These are phyloP conservation scores for Clathrus columnatus DNA, from an alignment of 768 basidiomycete species.

Conservation along the genomic window DNA sequence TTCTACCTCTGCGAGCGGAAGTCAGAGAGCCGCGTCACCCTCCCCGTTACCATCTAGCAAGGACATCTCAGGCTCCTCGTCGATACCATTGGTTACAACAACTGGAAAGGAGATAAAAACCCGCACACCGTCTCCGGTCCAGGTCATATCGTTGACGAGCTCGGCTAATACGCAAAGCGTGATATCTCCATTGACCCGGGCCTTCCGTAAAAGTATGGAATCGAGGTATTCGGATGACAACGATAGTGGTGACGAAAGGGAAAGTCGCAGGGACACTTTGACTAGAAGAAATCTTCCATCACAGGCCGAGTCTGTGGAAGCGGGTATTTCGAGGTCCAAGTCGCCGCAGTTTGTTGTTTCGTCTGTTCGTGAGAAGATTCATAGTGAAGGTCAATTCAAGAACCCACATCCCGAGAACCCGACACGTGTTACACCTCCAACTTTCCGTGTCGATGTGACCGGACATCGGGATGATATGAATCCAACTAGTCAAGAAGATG, in stretches of 20 bases:
- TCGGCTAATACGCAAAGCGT: neutral
- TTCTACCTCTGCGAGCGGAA: neutral
- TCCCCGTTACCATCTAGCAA: neutral
- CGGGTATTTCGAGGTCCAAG: neutral
- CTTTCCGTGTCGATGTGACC: neutral
- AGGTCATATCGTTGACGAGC: neutral
- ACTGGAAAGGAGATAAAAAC: neutral
- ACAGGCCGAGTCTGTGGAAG: neutral
- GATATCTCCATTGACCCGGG: constrained; percentile 4
- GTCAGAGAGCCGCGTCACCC: neutral
- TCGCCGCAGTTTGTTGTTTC: constrained; percentile 3
- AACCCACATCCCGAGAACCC: constrained; percentile 1
- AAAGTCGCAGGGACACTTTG: neutral
- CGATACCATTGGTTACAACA: neutral
- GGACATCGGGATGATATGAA: neutral
- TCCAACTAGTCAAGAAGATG: neutral
- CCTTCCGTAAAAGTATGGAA: constrained; percentile 2
- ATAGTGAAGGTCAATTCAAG: neutral
- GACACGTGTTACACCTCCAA: neutral
- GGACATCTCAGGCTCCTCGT: neutral
- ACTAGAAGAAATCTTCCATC: neutral
- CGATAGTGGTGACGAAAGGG: neutral
- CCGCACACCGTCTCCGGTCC: neutral
- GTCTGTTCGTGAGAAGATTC: neutral
- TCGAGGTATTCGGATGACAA: constrained; percentile 1